Evolutionary conservation across 2,329 filamentous ascomycete genomes (phyloP).

Genomic region (Aspergillus ibericus): DNA sequence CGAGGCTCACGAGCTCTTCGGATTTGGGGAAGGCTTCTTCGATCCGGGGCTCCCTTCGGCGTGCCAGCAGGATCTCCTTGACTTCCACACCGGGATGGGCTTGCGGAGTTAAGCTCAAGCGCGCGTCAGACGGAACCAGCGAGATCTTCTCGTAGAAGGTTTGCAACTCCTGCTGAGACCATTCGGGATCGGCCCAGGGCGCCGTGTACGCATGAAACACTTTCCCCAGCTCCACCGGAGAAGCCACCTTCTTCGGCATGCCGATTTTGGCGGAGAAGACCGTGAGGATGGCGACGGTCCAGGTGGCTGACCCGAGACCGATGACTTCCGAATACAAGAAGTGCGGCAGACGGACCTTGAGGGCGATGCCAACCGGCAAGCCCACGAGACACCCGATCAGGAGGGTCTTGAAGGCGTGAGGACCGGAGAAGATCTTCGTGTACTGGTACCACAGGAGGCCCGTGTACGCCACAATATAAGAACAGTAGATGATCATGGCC

Average conservation of each 20-base stretch:
- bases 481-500: conserved; percentile 52
- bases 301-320: conserved; percentile 51
- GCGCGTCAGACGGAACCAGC: conserved; percentile 43
- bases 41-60: conserved; percentile 35
- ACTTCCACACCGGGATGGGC: conserved; percentile 48
- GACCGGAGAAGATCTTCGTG: conserved; percentile 54
- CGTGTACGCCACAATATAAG: conserved; percentile 52
- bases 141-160: conserved; percentile 47
- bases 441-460: conserved; percentile 57
- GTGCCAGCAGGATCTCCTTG: conserved; percentile 43
- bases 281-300: conserved; percentile 53
- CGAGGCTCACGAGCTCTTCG: conserved; percentile 33
- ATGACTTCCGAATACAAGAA: conserved; percentile 51
- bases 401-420: conserved; percentile 50
- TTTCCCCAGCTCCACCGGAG: conserved; percentile 33
- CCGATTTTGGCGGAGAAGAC: conserved; percentile 51
- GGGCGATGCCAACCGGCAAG: conserved; percentile 47
- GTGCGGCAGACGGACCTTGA: conserved; percentile 40
- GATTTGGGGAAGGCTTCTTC: conserved; percentile 49
- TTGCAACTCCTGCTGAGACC: conserved; percentile 54
- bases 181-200: conserved; percentile 46
- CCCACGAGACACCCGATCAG: conserved; percentile 49
- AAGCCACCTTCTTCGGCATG: conserved; percentile 44
- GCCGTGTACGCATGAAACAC: conserved; percentile 48
- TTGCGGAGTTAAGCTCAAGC: conserved; percentile 43